A percentile compares a stretch with the other conserved stretches of the same genome.
Conservation (phyloP, 169 alveolate genomes). For the Neospora caninum region DNA sequence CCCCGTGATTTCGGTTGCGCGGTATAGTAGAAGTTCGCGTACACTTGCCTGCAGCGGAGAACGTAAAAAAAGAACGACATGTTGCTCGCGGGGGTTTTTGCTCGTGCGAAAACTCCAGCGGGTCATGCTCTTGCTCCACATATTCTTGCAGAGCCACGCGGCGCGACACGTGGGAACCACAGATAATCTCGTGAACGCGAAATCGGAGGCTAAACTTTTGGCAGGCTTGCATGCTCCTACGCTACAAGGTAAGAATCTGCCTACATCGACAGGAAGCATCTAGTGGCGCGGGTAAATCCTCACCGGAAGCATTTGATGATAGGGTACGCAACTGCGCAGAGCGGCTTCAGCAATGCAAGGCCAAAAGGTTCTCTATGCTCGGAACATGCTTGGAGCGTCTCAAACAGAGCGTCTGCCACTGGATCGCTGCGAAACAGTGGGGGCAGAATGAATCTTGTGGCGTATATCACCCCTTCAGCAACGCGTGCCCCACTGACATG, state of each 20-base stretch:
- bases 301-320: constrained; percentile 63
- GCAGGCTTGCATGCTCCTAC: too few species aligned
- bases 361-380: constrained; percentile 64
- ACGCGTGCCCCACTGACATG: constrained; percentile 72
- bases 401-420: constrained; percentile 71
- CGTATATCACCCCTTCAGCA: constrained; percentile 76
- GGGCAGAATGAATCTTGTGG: constrained; percentile 75
- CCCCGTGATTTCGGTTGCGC: constrained; percentile 48
- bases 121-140: too few species aligned
- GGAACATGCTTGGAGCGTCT: constrained; percentile 64
- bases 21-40: constrained; percentile 33
- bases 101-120: too few species aligned
- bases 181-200: too few species aligned
- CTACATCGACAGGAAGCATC: too few species aligned
- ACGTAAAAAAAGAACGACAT: too few species aligned
- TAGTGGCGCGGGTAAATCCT: neutral
- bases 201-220: too few species aligned
- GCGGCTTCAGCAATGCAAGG: constrained; percentile 50
- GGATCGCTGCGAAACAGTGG: constrained; percentile 74
- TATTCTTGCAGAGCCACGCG: too few species aligned
- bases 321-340: constrained; percentile 64
- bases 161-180: too few species aligned
- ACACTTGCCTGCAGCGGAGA: constrained; percentile 11
- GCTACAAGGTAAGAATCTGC: too few species aligned
- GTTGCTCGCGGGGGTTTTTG: too few species aligned